Base-by-base conservation (phyloP, 2,329 filamentous ascomycete genomes). In the Colletotrichum cereale region DNA sequence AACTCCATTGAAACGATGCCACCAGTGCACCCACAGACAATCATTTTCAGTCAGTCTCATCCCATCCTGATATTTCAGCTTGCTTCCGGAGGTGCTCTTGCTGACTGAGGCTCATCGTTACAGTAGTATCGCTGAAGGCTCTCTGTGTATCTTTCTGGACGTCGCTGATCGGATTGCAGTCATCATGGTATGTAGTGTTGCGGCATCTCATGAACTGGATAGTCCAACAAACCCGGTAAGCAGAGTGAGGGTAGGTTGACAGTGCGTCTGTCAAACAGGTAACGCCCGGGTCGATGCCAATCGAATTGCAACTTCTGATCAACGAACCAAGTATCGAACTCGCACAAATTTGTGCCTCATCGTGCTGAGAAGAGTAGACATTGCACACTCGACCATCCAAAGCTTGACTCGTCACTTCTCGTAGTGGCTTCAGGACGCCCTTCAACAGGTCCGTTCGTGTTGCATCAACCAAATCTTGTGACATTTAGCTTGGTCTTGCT, bases 331-430 rank as follows among this genome's bases (percentile, higher is more conserved):
- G 10, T 2, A 44, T 11, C 2, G 21, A 7, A 42, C 8, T 7
- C 16, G 40, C 6, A 42, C 40, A 42, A 6, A 2, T 1, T 40
- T 6, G 1, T 8, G 1, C 18, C 5, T 10, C 7, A 21, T 3
- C 7, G 2, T 16, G 4, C 3, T 14, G 1, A 11, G 2, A 11
- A 7, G 3, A 7, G 42, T 12, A 12, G 2, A 0, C 12, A 1
- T 12, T n/a, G 44, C 44, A 47, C 24, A 3, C 8, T 24, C 12
- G 3, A 0, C 1, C 3, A 2, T 12, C 1, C 8, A 24, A 18
- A 12, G 21, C 21, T 12, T 5, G 21, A 10, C 10, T 24, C 44
- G 8, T 2, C 5, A 3, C 21, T 24, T 47, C 44, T 47, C 5
- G 44, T 12, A 47, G 1, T 2, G 44, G 44, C 21, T 12, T 5